Base-by-base conservation (phyloP, 805 yeast species). In the Maudiozyma pseudohumilis region DNA sequence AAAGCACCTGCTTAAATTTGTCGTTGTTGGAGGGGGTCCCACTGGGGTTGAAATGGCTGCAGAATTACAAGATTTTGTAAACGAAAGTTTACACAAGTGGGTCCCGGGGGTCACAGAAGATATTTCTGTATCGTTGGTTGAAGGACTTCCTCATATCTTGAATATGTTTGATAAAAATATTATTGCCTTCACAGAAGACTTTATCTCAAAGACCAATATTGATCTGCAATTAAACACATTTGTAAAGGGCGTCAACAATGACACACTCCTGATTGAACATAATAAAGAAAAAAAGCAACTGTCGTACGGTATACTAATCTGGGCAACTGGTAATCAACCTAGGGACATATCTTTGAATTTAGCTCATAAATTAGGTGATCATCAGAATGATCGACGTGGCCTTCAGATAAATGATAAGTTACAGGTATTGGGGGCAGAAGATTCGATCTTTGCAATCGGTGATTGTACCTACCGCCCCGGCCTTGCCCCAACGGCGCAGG, bases 31-130 rank as follows among this genome's bases (percentile, higher is more conserved):
- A 53, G 97, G 96, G 63, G 97, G 97, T 45, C 96, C 97, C 58
- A 88, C 97, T 29, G 97, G 97, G 68, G 96, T 88, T 45, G 96
- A 88, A 66, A 83, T 87, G 52, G 96, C 97, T 48, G 97, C 95
- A 54, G 97, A 89, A 64, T 69, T 88, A 52, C 92, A 84, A 65
- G 97, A 88, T 64, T 89, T 83, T 65, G 82, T 88, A 44, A 87
- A 83, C 60, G 94, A 88, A 61, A 97, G 89, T 63, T 70, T 88
- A 64, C 66, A 66, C 53, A 83, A 79, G 64, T 84, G 92, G 87
- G 79, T 84, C 65, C 96, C 96, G 29, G 81, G 72, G 52, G 74
- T 88, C 48, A 77, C 86, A 46, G 66, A 70, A 49, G 96, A 88
- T 60, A 75, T 88, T 63, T 73, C 74, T 52, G 92, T 89, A 35